Base-by-base conservation (phyloP, 805 yeast species). In the Metschnikowia amazonensis region DNA sequence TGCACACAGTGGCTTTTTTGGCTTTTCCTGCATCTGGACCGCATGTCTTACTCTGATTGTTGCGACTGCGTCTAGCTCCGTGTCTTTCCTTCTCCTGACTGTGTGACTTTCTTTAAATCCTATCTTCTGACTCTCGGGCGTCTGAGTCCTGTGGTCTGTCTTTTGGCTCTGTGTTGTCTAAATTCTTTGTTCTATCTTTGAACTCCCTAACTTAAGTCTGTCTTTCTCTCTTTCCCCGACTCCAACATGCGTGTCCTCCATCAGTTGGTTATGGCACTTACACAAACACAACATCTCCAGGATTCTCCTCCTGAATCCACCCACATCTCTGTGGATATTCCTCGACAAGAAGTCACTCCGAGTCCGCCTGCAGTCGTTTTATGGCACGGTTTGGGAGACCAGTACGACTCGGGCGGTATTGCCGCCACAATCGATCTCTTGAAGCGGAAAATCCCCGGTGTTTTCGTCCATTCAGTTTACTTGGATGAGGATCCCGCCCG, bases 371-470 rank as follows among this genome's bases (percentile, higher is more conserved):
- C 88, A 0, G 73, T 86, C 2, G 88, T 86, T 2, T 58, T 87
- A 33, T 86, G 95, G 95, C 95, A 86, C 56, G 95, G 95, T 0
- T 72, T 87, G 63, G 94, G 95, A 0, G 95, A 86, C 60, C 73
- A 77, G 9, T 86, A 81, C 59, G 76, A 83, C 57, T 79, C 89
- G 0, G 60, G 74, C 0, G 79, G 84, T 0, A 78, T 85, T 71
- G 66, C 63, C 25, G 61, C 69, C n/a, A 77, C 75, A 1, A 62
- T 65, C 4, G 69, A 67, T 0, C 46, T 75, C 1, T 64, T 85
- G 6, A 56, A 66, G 16, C 64, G 67, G 6, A 60, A 64, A 2
- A 60, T 75, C 41, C 89, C 89, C 0, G 76, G 66, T 1, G 60
- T 75, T 0, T 71, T 62, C 42, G 72, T 82, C 1, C 79, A 82